phyloP scores from a whole-genome alignment of 768 basidiomycete genomes.

The Serendipita indica region DNA sequence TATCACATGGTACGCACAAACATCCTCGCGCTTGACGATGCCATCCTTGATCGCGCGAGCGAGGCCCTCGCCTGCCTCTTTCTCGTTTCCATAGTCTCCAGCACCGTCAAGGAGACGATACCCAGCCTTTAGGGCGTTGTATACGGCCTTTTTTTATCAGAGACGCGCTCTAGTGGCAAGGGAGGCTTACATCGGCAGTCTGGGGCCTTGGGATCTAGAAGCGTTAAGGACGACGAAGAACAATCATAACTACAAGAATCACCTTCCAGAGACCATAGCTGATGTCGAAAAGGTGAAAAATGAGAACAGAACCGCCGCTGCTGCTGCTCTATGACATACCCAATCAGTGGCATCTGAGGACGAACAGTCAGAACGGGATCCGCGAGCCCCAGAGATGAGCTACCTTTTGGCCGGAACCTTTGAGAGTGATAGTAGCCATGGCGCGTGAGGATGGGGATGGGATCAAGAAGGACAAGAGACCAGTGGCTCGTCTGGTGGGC shows the following conservation, averaged over 20 bases:
- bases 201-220: not conserved
- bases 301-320: not conserved
- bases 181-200: not conserved
- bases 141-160: constrained; percentile 42
- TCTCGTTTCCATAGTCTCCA: constrained; percentile 81
- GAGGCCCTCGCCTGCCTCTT: constrained; percentile 68
- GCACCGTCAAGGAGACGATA: constrained; percentile 81
- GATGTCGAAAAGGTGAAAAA: not conserved
- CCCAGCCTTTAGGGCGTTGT: constrained; percentile 71
- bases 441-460: not conserved
- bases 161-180: no score
- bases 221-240: not conserved
- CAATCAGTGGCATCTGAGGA: constrained; percentile 13
- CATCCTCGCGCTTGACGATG: constrained; percentile 72
- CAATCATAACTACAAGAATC: constrained; percentile 19
- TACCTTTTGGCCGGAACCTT: constrained; percentile 12
- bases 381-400: not conserved
- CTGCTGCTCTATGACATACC: constrained; percentile 4
- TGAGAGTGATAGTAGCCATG: constrained; percentile 13
- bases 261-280: constrained; percentile 22
- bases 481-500: not conserved
- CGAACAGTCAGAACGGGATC: not conserved
- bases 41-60: constrained; percentile 65
- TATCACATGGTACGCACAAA: constrained; percentile 42
- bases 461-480: not conserved